phyloP scores from a whole-genome alignment of 2,329 filamentous ascomycete genomes.

The Penicillium sp. region DNA sequence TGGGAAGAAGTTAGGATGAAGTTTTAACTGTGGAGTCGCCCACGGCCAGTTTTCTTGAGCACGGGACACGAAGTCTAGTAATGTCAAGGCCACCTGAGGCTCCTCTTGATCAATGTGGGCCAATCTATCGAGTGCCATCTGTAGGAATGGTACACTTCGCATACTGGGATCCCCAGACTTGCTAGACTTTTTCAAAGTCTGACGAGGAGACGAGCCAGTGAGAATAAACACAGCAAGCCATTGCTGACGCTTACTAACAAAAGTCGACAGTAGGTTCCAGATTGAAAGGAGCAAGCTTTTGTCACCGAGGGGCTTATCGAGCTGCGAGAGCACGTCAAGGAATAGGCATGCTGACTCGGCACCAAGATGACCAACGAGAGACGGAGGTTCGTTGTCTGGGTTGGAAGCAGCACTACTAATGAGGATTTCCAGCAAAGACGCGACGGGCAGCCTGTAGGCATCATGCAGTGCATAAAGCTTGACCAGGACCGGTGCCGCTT shows the following conservation, averaged over 20 bases:
- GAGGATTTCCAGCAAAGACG: conserved; percentile 69
- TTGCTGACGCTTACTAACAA: conserved; percentile 86
- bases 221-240: conserved; percentile 94
- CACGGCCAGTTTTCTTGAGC: conserved; percentile 95
- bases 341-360: conserved; percentile 80
- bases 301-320: conserved; percentile 72
- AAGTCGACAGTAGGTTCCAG: conserved; percentile 82
- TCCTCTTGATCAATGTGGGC: conserved; percentile 63
- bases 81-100: conserved; percentile 64
- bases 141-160: conserved; percentile 65
- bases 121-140: conserved; percentile 69
- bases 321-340: conserved; percentile 69
- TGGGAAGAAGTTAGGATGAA: conserved; percentile 69
- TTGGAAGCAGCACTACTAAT: conserved; percentile 65
- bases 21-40: conserved; percentile 77
- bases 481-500: conserved; percentile 71
- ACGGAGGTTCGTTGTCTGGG: conserved; percentile 73
- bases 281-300: conserved; percentile 63
- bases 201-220: conserved; percentile 79
- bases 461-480: conserved; percentile 71
- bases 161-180: conserved; percentile 49
- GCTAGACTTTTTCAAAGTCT: conserved; percentile 59
- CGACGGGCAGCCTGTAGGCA: conserved; percentile 62
- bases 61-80: conserved; percentile 81
- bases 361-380: conserved; percentile 85